Percentiles rank a stretch among this genome's conserved stretches.
These are phyloP conservation scores for Backusella sp. DNA, from an alignment of 192 early-diverging fungal species.

Conservation along the genomic window DNA sequence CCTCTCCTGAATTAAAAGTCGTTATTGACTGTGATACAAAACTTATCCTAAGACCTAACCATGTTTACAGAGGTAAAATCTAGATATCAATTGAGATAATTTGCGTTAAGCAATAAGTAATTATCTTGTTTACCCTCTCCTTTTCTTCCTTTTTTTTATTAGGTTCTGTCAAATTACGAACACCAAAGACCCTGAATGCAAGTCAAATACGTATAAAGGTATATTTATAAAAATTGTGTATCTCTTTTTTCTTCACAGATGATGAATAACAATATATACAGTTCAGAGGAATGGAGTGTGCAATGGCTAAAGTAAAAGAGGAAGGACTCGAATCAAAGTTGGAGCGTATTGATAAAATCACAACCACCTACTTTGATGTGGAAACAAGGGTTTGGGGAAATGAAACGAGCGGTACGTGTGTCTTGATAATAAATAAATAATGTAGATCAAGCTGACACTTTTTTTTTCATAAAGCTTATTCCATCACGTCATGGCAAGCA, in stretches of 20 bases:
- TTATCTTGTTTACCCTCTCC: no score
- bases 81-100: neutral
- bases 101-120: neutral
- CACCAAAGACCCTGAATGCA: neutral
- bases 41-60: conserved; percentile 21
- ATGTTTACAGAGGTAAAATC: conserved; percentile 12
- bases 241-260: neutral
- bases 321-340: conserved; percentile 5
- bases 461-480: neutral
- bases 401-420: conserved; percentile 27
- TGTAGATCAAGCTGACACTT: no score
- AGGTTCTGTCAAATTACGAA: conserved; percentile 11
- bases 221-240: neutral
- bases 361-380: conserved; percentile 30
- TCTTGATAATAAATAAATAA: neutral
- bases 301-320: conserved; percentile 26
- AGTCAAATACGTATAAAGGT: conserved; percentile 26
- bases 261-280: neutral
- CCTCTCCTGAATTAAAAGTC: neutral
- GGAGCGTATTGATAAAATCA: conserved; percentile 25
- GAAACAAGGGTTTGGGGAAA: conserved; percentile 34
- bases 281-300: conserved; percentile 32
- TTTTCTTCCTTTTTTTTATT: neutral
- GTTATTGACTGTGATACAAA: conserved; percentile 15
- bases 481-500: conserved; percentile 7